A percentile compares a stretch with the other conserved stretches of the same genome.
These are phyloP conservation scores for Scopulariopsis brevicaulis DNA, from an alignment of 2,329 filamentous ascomycete genomes.

Conservation along the genomic window DNA sequence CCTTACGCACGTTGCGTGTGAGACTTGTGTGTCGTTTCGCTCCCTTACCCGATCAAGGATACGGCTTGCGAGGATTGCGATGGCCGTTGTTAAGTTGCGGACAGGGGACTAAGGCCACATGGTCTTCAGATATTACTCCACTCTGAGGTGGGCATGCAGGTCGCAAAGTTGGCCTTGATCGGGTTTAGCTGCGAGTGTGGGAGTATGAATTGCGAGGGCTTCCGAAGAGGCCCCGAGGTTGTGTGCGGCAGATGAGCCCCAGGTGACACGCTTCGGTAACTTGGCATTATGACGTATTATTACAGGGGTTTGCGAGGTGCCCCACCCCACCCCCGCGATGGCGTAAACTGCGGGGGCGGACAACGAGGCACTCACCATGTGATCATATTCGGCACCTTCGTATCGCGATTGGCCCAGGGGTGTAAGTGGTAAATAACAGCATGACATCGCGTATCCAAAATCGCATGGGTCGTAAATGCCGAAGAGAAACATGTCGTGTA, in stretches of 20 bases:
- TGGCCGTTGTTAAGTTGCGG: neutral
- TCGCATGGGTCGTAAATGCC: neutral
- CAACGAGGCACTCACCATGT: neutral
- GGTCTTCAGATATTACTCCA: neutral
- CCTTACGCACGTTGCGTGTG: neutral
- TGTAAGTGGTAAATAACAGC: neutral
- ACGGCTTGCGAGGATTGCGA: neutral
- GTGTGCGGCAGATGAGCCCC: neutral
- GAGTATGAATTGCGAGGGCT: neutral
- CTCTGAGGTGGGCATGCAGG: neutral
- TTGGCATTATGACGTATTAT: neutral
- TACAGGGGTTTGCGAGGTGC: neutral
- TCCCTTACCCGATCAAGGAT: neutral
- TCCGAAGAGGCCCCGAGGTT: neutral
- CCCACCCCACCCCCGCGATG: neutral
- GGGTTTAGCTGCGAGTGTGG: neutral
- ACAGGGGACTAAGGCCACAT: neutral
- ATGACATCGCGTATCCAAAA: neutral
- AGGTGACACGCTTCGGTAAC: neutral
- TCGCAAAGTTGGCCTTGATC: neutral
- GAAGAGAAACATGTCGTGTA: neutral
- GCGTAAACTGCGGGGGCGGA: neutral
- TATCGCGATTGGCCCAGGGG: neutral
- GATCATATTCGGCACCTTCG: neutral
- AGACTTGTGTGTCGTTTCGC: neutral